Evolutionary conservation across 495 filamentous ascomycete species (phyloP).

Genomic region (Talaromyces liani): DNA sequence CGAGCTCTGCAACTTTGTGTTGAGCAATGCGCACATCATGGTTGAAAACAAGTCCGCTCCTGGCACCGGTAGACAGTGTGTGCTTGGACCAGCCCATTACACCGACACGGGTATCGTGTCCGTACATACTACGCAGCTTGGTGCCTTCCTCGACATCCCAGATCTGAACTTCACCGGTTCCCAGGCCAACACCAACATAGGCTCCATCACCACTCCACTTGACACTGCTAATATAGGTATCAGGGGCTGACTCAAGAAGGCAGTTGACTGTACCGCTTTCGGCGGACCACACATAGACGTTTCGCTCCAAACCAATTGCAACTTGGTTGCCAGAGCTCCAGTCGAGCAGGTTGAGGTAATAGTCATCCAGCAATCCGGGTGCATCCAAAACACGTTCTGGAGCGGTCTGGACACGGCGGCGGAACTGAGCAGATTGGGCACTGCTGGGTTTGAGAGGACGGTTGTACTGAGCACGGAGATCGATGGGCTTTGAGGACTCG

Average conservation of each 20-base stretch:
- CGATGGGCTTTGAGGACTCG: slow-evolving; percentile 95
- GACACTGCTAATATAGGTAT: slow-evolving; percentile 95
- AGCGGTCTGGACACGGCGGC: slow-evolving; percentile 84
- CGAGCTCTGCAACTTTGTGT: slow-evolving; percentile 95
- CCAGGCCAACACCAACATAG: slow-evolving; percentile 91
- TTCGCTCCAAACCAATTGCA: slow-evolving; percentile 93
- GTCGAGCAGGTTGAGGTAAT: slow-evolving; percentile 97
- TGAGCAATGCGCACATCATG: slow-evolving; percentile 97
- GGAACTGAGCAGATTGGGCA: slow-evolving; percentile 69
- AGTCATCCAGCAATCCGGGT: slow-evolving; percentile 92
- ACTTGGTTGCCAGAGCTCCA: slow-evolving; percentile 98
- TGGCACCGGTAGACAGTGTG: slow-evolving; percentile 86
- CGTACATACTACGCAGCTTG: slow-evolving; percentile 97
- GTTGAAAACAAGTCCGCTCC: slow-evolving; percentile 95
- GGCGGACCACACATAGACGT: slow-evolving; percentile 98
- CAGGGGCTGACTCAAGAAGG: slow-evolving; percentile 74
- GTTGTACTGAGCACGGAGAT: slow-evolving; percentile 96
- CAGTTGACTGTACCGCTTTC: slow-evolving; percentile 81
- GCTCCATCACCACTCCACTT: slow-evolving; percentile 98
- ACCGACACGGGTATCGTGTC: slow-evolving; percentile 91
- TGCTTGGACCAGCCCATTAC: slow-evolving; percentile 99
- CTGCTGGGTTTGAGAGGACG: slow-evolving; percentile 78
- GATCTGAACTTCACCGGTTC: slow-evolving; percentile 94
- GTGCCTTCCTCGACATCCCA: slow-evolving; percentile 95
- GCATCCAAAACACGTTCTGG: slow-evolving; percentile 97